Percentiles rank a stretch among this genome's conserved stretches.
Evolutionary conservation across 768 basidiomycete species (phyloP).

Genomic region (Suillus subalutaceus): DNA sequence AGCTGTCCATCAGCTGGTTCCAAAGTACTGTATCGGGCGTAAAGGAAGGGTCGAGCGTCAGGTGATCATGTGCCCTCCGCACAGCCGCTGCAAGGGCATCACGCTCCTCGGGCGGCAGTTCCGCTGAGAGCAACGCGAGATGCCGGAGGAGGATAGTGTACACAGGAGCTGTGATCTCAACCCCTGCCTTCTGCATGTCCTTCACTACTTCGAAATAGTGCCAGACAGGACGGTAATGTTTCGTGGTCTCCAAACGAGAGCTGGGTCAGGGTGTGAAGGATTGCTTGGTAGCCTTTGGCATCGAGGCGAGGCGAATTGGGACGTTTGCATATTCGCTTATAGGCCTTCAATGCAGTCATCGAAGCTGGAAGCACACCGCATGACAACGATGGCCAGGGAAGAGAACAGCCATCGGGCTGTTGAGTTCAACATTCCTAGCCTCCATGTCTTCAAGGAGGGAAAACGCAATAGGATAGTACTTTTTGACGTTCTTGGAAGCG

Average conservation of each 20-base stretch:
- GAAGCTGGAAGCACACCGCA: slow-evolving; percentile 59
- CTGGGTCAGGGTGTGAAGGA: slow-evolving; percentile 65
- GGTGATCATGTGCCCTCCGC: slow-evolving; percentile 69
- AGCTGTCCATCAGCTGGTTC: slow-evolving; percentile 90
- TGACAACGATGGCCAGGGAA: slow-evolving; percentile 63
- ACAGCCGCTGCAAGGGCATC: slow-evolving; percentile 49
- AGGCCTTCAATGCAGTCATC: slow-evolving; percentile 66
- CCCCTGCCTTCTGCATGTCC: slow-evolving; percentile 75
- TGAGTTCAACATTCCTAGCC: slow-evolving; percentile 45
- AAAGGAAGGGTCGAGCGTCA: slow-evolving; percentile 80
- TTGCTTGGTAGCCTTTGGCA: slow-evolving; percentile 59
- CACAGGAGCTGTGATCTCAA: slow-evolving; percentile 56
- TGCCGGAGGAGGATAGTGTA: slow-evolving; percentile 71
- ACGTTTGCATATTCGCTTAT: slow-evolving; percentile 43
- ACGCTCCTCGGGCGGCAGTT: slow-evolving; percentile 25
- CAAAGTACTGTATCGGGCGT: slow-evolving; percentile 70
- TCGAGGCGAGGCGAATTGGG: slow-evolving; percentile 42
- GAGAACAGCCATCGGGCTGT: slow-evolving; percentile 49
- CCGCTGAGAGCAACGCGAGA: slow-evolving; percentile 48
- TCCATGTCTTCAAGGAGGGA: slow-evolving; percentile 71
- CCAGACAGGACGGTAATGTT: slow-evolving; percentile 44
- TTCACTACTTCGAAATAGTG: slow-evolving; percentile 76
- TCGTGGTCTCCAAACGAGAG: slow-evolving; percentile 50
- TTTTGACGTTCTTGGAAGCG: slow-evolving; percentile 46
- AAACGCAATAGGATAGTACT: slow-evolving; percentile 50